Conservation (phyloP, 2,329 filamentous ascomycete genomes). For the Saccharata proteae region DNA sequence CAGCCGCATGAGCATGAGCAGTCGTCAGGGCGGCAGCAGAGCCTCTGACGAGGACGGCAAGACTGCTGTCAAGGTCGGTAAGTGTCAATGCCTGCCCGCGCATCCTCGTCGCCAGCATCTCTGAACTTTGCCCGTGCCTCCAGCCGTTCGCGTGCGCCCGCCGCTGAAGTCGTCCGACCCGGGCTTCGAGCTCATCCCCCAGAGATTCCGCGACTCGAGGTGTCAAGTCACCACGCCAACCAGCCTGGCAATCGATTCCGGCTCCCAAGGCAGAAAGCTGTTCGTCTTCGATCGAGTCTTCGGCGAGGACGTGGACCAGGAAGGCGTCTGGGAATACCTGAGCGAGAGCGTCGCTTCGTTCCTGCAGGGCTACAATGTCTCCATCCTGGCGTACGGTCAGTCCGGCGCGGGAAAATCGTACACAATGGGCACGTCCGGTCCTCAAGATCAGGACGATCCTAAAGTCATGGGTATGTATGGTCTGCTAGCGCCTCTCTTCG, state of each 20-base stretch:
- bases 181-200: conserved; percentile 87
- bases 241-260: conserved; percentile 72
- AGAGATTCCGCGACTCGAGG: conserved; percentile 86
- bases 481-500: background rate
- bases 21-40: conserved; percentile 63
- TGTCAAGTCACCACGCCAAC: conserved; percentile 81
- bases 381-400: conserved; percentile 90
- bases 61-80: conserved; percentile 94
- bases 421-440: conserved; percentile 94
- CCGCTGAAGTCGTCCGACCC: conserved; percentile 74
- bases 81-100: conserved; percentile 30
- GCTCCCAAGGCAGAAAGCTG: conserved; percentile 76
- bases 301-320: conserved; percentile 66
- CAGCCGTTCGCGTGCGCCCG: conserved; percentile 87
- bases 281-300: conserved; percentile 98
- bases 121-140: conserved; percentile 15
- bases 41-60: conserved; percentile 82
- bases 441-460: conserved; percentile 58
- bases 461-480: conserved; percentile 62
- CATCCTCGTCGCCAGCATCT: conserved; percentile 5
- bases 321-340: conserved; percentile 89
- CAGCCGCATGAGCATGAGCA: conserved; percentile 75
- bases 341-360: conserved; percentile 83
- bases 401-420: conserved; percentile 97
- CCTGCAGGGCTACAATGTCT: conserved; percentile 95